Base-by-base conservation (phyloP, 2,329 filamentous ascomycete species). In the Colletotrichum costaricense region DNA sequence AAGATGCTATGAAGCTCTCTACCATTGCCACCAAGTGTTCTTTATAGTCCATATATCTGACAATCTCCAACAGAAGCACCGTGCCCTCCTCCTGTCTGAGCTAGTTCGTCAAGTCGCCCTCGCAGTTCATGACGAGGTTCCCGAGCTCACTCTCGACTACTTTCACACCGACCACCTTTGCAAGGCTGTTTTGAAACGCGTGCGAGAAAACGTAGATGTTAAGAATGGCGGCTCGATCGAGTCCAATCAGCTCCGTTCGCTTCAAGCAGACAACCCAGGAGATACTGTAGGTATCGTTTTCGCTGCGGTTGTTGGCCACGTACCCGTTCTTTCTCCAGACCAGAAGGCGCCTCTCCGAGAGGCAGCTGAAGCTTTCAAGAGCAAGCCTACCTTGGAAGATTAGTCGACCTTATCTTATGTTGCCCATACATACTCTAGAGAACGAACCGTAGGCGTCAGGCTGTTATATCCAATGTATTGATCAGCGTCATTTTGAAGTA, bases 201-300 rank as follows among this genome's bases (percentile, higher is more conserved):
- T 65, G n/a, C 54, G 59, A 35, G 35, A 65, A 49, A 16, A n/a
- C 19, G 54, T 70, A 22, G 24, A 63, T n/a, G 19, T 16, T 7
- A 24, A 19, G 2, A 38, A 11, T 38, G 16, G 19, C 7, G 42
- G 54, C 7, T 58, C 63, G 6, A 26, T 56, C 35, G 63, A 52
- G 22, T 24, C 59, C 8, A 30, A n/a, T 26, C 33, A 35, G 12
- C n/a, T 70, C 35, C 38, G 46, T 16, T 26, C 63, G 38, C 57
- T 67, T 14, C 30, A 38, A 35, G 35, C 16, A 16, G 38, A 65
- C 24, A 57, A 66, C 22, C 52, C 66, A 22, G 33, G 49, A 19
- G 46, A 59, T 33, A 38, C 54, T 16, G 67, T 70, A 5, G 62
- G 67, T 19, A 22, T 66, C 3, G 52, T 66, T 14, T 64, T 70